A percentile compares a stretch with the other conserved stretches of the same genome.
Evolutionary conservation across 1,139 yeast species (phyloP).

Genomic region (Scheffersomyces quercinus): DNA sequence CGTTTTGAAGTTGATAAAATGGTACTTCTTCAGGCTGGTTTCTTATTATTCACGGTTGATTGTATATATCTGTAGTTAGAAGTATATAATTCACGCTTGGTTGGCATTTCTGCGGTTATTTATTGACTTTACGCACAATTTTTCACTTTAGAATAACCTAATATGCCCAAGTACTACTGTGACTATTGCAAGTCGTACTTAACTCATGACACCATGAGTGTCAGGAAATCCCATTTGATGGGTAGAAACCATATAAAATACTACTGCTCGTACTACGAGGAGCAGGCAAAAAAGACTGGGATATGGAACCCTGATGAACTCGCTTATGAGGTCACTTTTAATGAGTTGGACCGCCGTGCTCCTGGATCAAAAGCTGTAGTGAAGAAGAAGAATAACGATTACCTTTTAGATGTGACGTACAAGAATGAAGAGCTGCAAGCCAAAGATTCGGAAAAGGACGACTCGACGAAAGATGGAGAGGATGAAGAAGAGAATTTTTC

Average conservation of each 20-base stretch:
- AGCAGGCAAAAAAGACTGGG: slow-evolving; percentile 51
- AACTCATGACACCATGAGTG: slow-evolving; percentile 89
- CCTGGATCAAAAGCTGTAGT: slow-evolving; percentile 34
- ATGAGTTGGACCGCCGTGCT: slow-evolving; percentile 41
- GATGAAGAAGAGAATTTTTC: slow-evolving; percentile 12
- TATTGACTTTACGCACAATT: not conserved
- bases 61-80: too few species aligned
- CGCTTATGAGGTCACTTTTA: slow-evolving; percentile 41
- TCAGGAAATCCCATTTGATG: slow-evolving; percentile 75
- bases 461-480: slow-evolving; percentile 5
- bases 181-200: slow-evolving; percentile 84
- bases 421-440: slow-evolving; percentile 7
- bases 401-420: not conserved
- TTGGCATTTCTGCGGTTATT: too few species aligned
- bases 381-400: not conserved
- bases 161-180: slow-evolving; percentile 69
- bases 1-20: too few species aligned
- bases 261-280: slow-evolving; percentile 77
- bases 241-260: slow-evolving; percentile 79
- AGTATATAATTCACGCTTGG: too few species aligned
- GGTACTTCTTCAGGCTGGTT: too few species aligned
- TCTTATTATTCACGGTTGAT: too few species aligned
- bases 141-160: not conserved
- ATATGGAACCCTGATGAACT: slow-evolving; percentile 41
- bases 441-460: slow-evolving; percentile 8